Conservation (phyloP, 169 alveolate genomes). For the Miamiensis avidus region DNA sequence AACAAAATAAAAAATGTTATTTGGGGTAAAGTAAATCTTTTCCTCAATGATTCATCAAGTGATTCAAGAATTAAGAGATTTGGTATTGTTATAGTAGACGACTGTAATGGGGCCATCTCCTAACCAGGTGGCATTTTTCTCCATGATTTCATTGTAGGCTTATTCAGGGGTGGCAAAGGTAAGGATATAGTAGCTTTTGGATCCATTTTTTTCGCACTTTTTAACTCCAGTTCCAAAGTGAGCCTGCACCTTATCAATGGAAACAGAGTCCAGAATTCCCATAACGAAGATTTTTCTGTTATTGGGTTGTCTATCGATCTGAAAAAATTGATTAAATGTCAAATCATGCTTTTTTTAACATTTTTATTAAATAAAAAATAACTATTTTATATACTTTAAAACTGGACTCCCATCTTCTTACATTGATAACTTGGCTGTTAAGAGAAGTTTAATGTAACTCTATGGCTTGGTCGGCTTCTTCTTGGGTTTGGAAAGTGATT, state of each 20-base stretch:
- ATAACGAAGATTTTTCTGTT: not conserved
- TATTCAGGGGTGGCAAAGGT: not conserved
- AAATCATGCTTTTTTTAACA: too few species aligned
- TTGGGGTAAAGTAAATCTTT: too few species aligned
- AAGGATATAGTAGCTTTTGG: not conserved
- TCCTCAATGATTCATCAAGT: too few species aligned
- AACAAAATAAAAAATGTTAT: too few species aligned
- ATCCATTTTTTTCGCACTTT: not conserved
- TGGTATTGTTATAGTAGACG: not conserved
- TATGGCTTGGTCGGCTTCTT: not conserved
- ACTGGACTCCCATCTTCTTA: not conserved
- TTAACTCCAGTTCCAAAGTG: not conserved
- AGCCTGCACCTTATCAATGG: not conserved
- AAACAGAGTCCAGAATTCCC: not conserved
- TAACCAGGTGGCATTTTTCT: not conserved
- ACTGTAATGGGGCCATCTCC: not conserved
- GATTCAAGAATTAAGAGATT: too few species aligned
- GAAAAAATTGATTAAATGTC: too few species aligned
- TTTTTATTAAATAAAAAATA: too few species aligned
- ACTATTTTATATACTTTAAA: too few species aligned
- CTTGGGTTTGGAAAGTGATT: not conserved
- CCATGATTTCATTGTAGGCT: not conserved
- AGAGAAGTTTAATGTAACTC: not conserved
- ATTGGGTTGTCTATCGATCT: not conserved
- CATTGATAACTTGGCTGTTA: not conserved